Base-by-base conservation (phyloP, 2,329 filamentous ascomycete species). In the Stachybotrys echinatus region DNA sequence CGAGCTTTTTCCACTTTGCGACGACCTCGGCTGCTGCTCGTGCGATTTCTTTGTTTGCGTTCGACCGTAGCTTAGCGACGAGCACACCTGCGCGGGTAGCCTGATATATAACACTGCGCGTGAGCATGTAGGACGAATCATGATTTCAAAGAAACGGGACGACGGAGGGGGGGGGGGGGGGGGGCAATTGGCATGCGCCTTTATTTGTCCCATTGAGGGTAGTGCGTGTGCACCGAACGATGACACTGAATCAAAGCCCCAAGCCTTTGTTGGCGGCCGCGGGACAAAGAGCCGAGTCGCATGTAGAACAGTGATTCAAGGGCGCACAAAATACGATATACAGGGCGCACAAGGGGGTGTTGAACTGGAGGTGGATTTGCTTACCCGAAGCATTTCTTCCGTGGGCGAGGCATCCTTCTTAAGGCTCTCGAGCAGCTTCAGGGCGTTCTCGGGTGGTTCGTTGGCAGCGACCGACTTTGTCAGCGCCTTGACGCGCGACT, bases 21-120 rank as follows among this genome's bases (percentile, higher is more conserved):
- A 99, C 91, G 50, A 97, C 87, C 62, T 92, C 88, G 52, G 81
- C 78, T 4, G 94, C 91, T 42, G 89, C 76, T 47, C 83, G 81
- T 44, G 86, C 84, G 58, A 97, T 87, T 42, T 92, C 84, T 67
- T 89, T 91, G 75, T 95, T 87, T 50, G 84, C 69, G 67, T 95
- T 91, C 53, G 87, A 71, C 48, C 84, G 78, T 47, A 86, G 81
- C 66, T 91, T 92, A 67, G 92, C 92, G 55, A 97, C 88, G 47
- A 87, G 84, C 57, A 96, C 86, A 60, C 94, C 94, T 47, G 95
- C 92, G 60, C 87, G 88, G n/a, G 92, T 97, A 40, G 87, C 78
- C 84, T 87, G 53, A 48, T 45, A 8, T 37, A 44, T 38, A 14
- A 34, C 27, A 34, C 27, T 34, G 10, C 10, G 27, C 27, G 27